phyloP scores from a whole-genome alignment of 1,284 basidiomycete genomes.

The Microbotryomycetes sp. region DNA sequence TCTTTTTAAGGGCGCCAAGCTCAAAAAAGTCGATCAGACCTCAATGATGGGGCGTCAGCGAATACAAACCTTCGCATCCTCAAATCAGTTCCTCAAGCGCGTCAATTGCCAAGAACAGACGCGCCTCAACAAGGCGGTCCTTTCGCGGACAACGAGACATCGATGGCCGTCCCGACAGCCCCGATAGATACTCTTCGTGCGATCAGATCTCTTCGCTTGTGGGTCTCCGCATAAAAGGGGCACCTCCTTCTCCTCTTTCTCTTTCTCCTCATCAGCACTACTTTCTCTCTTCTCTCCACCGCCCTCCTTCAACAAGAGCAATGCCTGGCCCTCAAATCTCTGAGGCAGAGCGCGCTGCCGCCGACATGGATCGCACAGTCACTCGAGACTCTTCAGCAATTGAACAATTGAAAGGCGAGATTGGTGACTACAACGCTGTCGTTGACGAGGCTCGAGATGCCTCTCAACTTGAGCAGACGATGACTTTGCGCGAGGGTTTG shows the following conservation, averaged over 20 bases:
- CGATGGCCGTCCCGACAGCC: too few relatives aligned
- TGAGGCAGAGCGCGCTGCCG: neutral
- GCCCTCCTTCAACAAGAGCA: neutral
- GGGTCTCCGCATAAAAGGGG: too few relatives aligned
- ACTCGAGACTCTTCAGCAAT: neutral
- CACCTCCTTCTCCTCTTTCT: neutral
- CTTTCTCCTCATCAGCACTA: neutral
- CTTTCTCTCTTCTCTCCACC: neutral
- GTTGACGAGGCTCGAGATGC: constrained; percentile 5
- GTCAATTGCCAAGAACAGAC: too few relatives aligned
- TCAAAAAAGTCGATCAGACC: too few relatives aligned
- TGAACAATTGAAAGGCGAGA: neutral
- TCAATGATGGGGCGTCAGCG: too few relatives aligned
- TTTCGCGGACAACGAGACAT: too few relatives aligned
- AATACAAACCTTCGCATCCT: too few relatives aligned
- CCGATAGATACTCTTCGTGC: too few relatives aligned
- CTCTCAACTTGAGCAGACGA: constrained; percentile 1
- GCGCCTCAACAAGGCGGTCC: too few relatives aligned
- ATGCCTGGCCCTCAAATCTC: constrained; percentile 1
- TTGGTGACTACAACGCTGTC: neutral
- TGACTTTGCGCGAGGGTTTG: constrained; percentile 41
- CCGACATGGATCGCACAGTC: neutral
- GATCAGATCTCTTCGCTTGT: too few relatives aligned
- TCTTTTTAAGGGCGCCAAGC: too few relatives aligned
- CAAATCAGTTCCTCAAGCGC: too few relatives aligned